A percentile compares a stretch with the other conserved stretches of the same genome.
Evolutionary conservation across 257 asterid genomes (phyloP).

Genomic region (Cinchona pubescens): DNA sequence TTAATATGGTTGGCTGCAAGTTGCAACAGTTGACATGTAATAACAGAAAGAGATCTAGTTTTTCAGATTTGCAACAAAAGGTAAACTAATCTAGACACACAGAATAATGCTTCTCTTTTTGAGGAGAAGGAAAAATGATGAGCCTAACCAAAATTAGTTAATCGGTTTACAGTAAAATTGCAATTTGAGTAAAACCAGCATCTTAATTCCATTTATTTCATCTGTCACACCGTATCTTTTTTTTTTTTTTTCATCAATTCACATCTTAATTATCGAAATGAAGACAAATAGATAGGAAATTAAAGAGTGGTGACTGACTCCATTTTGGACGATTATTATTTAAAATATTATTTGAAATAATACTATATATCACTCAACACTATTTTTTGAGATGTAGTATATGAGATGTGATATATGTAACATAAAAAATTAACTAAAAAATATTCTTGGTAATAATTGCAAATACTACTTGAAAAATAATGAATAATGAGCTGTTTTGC

Average conservation of each 20-base stretch:
- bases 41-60: background rate
- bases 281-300: background rate
- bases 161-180: background rate
- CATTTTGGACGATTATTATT: too few species aligned
- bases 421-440: too few species aligned
- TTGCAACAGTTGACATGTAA: constrained; percentile 4
- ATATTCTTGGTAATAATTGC: too few species aligned
- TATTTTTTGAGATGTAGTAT: too few species aligned
- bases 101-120: too few species aligned
- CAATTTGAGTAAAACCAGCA: background rate
- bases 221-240: background rate
- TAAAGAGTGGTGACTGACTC: background rate
- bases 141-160: background rate
- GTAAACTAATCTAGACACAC: background rate
- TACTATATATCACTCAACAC: too few species aligned
- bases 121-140: background rate
- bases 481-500: too few species aligned
- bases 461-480: too few species aligned
- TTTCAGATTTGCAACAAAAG: background rate
- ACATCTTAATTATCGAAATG: background rate
- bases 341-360: too few species aligned
- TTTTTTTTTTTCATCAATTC: background rate
- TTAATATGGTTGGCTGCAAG: constrained; percentile 1
- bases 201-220: background rate
- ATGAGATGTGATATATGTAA: too few species aligned